Evolutionary conservation across 139 green algal genomes (phyloP), one percentile per base, ranked within the genome.

Genomic region (Tetraselmis striata): DNA sequence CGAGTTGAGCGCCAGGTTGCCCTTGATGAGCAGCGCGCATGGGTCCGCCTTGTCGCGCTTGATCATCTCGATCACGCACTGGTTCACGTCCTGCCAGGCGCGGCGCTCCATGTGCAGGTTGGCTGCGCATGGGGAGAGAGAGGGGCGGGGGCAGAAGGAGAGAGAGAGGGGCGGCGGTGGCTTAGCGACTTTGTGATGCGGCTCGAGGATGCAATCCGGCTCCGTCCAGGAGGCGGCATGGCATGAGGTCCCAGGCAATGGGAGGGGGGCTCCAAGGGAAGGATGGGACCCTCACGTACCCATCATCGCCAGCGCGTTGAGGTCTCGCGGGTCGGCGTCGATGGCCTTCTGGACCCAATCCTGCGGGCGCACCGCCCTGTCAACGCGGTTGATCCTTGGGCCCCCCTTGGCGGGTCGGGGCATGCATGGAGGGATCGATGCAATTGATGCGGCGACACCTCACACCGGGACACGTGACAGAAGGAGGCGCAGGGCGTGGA

Each of bases 241-340:
- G n/a, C n/a, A n/a, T n/a, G n/a, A n/a, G n/a, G n/a, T n/a, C n/a
- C n/a, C n/a, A n/a, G n/a, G n/a, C n/a, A n/a, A n/a, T n/a, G n/a
- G n/a, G n/a, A n/a, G n/a, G n/a, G n/a, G n/a, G n/a, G n/a, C n/a
- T n/a, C n/a, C n/a, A n/a, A n/a, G n/a, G n/a, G n/a, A n/a, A n/a
- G n/a, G n/a, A n/a, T n/a, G n/a, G n/a, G n/a, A n/a, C n/a, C n/a
- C n/a, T n/a, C n/a, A 67, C 45, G 45, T 29, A 85, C 84, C 92
- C 86, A 93, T 79, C 59, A 97, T 79, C 1, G 90, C 87, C 32
- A 94, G 87, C 11, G 92, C 91, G 77, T 97, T 92, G 0, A 67
- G 45, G 5, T 67, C 45, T 18, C 45, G 5, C 1, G 75, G 59
- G 2, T 82, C 80, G 29, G 32, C 80, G n/a, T 84, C 77, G 59